Percentiles rank a stretch among this genome's conserved stretches.
Conservation (phyloP, 208 protist genomes). For the Trypanosoma mega region DNA sequence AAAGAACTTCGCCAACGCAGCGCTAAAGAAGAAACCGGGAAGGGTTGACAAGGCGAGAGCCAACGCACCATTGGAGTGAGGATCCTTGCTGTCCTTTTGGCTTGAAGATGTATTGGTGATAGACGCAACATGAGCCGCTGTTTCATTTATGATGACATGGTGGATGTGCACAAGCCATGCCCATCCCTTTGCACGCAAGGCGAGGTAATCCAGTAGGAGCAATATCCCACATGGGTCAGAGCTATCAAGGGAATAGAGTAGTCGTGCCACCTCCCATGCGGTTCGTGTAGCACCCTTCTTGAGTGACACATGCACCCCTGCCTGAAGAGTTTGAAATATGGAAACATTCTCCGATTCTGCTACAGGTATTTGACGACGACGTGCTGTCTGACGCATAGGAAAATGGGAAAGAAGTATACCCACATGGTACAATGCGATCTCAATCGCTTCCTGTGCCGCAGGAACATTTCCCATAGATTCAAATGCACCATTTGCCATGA, state of each 20-base stretch:
- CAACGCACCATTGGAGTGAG: constrained; percentile 19
- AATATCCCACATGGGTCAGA: constrained; percentile 60
- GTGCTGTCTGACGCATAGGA: constrained; percentile 55
- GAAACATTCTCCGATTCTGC: constrained; percentile 34
- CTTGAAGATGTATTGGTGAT: neutral
- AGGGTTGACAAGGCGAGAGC: constrained; percentile 36
- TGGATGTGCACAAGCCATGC: constrained; percentile 77
- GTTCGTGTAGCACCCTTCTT: constrained; percentile 67
- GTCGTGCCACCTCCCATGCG: constrained; percentile 65
- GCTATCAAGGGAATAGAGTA: constrained; percentile 76
- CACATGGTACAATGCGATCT: constrained; percentile 78
- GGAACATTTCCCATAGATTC: constrained; percentile 55
- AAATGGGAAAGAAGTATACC: constrained; percentile 66
- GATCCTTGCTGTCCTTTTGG: neutral
- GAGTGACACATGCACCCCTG: constrained; percentile 67
- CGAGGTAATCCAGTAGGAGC: constrained; percentile 75
- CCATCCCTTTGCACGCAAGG: constrained; percentile 75
- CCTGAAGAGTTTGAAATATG: constrained; percentile 55
- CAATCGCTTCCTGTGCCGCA: constrained; percentile 57
- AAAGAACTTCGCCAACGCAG: constrained; percentile 69
- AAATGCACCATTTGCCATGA: constrained; percentile 60
- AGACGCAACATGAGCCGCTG: constrained; percentile 1
- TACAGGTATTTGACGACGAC: constrained; percentile 45
- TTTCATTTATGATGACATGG: constrained; percentile 16
- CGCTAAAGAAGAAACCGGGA: constrained; percentile 79